Base-by-base conservation (phyloP, 306 rosid genomes). In the Dalbergia cultrata region DNA sequence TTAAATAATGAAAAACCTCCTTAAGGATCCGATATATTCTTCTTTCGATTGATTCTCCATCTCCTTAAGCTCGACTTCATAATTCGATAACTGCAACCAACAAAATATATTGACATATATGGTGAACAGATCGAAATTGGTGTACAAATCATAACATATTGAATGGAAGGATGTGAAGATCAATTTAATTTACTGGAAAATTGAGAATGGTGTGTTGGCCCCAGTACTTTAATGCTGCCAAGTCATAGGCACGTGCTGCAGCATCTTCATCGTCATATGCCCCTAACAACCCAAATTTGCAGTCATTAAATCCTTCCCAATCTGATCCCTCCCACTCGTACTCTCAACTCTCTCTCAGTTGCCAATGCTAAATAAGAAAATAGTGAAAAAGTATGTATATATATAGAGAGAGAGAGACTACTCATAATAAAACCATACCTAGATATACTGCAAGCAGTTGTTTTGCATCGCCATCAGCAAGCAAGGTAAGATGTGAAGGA, bases 241-340 rank as follows among this genome's bases (percentile, higher is more conserved):
- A 90, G 78, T 93, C 97, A 86, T 93, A 93, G n/a, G 97, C 94
- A 90, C 84, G 97, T 89, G 94, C 97, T 44, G 97, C 97, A 4
- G 94, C 88, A 57, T 85, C 92, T 86, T 93, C 97, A 26, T 89
- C 89, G 67, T 88, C 94, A 81, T 93, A 90, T 13, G 97, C 97
- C n/a, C 97, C 97, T 93, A 58, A 56, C 52, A 88, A 75, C 70
- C 58, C 76, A 62, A 43, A 8, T 13, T 34, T 33, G 14, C 58
- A 22, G 9, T 53, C 53, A 22, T 67, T 61, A 33, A 58, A 58
- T 12, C 10, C 9, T 7, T 5, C 59, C 67, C 34, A n/a, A 7
- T 35, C 63, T 12, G 6, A 73, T 8, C 47, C 44, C 52, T 13
- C n/a, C n/a, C 7, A 37, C 41, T 37, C 52, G 3, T 60, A 44